These are phyloP conservation scores for Microcyclosporella mali DNA, from an alignment of 2,329 filamentous ascomycete genomes.

Conservation along the genomic window DNA sequence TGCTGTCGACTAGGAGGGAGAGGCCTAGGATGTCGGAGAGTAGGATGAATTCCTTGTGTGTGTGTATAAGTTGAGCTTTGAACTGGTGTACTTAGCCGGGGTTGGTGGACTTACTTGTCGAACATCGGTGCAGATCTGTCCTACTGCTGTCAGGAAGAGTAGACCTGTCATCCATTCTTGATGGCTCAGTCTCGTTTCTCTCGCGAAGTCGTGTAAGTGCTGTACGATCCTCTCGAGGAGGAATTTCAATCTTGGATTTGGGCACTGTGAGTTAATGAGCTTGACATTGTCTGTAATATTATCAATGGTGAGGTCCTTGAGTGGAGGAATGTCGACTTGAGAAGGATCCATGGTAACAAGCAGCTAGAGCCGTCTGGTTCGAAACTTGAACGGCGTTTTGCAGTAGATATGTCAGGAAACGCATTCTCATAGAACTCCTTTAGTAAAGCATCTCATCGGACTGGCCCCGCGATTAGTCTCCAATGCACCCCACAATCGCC, in stretches of 20 bases:
- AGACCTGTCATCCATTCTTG: constrained; percentile 73
- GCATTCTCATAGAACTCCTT: constrained; percentile 3
- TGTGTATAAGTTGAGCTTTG: neutral
- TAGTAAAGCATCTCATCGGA: constrained; percentile 14
- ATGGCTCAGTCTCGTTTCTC: constrained; percentile 69
- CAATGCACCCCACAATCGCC: constrained; percentile 5
- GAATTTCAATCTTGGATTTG: constrained; percentile 61
- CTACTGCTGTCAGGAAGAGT: constrained; percentile 64
- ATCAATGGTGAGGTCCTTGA: constrained; percentile 68
- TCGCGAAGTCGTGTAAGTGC: constrained; percentile 75
- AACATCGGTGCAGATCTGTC: constrained; percentile 67
- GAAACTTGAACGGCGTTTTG: neutral
- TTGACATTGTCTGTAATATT: constrained; percentile 75
- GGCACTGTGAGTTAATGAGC: constrained; percentile 65
- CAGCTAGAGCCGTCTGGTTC: neutral
- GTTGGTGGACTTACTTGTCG: constrained; percentile 51
- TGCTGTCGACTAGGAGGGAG: constrained; percentile 71
- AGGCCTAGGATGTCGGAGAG: constrained; percentile 74
- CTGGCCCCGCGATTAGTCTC: constrained; percentile 11
- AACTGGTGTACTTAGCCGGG: no score
- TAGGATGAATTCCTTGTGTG: constrained; percentile 58
- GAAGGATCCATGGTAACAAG: constrained; percentile 37
- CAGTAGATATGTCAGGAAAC: no score
- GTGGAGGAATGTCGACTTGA: constrained; percentile 42
- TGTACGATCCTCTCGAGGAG: constrained; percentile 66